These are phyloP conservation scores for Micractinium conductrix DNA, from an alignment of 139 green algal species.

Conservation along the genomic window DNA sequence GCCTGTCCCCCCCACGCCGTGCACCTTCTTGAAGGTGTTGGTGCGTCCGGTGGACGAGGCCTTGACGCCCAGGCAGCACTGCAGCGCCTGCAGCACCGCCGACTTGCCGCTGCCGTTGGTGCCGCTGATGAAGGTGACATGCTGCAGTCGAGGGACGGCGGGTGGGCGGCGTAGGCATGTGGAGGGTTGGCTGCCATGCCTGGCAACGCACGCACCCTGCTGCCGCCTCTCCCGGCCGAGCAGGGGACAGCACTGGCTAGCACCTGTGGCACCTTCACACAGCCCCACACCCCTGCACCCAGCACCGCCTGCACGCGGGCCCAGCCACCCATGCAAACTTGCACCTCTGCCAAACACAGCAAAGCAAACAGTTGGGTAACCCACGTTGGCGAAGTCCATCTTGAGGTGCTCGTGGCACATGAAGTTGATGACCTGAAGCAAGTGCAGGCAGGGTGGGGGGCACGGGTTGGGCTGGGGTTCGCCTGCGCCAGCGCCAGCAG, in stretches of 20 bases:
- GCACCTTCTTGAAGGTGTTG: slow-evolving; percentile 20
- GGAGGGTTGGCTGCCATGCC: too few species aligned
- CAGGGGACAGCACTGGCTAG: too few species aligned
- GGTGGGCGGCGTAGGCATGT: too few species aligned
- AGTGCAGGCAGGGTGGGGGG: background rate
- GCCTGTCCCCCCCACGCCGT: too few species aligned
- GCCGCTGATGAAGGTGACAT: slow-evolving; percentile 52
- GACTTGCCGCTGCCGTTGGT: slow-evolving; percentile 50
- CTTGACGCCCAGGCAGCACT: slow-evolving; percentile 73
- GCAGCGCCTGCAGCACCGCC: slow-evolving; percentile 57
- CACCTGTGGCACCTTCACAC: too few species aligned
- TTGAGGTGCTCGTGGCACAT: slow-evolving; percentile 54
- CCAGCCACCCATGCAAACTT: too few species aligned
- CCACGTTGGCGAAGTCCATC: slow-evolving; percentile 42
- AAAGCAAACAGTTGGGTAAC: background rate
- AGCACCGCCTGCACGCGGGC: too few species aligned
- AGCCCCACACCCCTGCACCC: too few species aligned
- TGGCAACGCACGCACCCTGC: too few species aligned
- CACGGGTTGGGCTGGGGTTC: background rate
- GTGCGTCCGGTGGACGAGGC: slow-evolving; percentile 62
- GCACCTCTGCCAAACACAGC: too few species aligned
- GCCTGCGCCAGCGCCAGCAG: too few species aligned
- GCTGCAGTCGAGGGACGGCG: background rate
- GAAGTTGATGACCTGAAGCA: slow-evolving; percentile 35
- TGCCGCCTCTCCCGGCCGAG: too few species aligned